Evolutionary conservation across 805 yeast species (phyloP).

Genomic region (Candida parachauliodes): DNA sequence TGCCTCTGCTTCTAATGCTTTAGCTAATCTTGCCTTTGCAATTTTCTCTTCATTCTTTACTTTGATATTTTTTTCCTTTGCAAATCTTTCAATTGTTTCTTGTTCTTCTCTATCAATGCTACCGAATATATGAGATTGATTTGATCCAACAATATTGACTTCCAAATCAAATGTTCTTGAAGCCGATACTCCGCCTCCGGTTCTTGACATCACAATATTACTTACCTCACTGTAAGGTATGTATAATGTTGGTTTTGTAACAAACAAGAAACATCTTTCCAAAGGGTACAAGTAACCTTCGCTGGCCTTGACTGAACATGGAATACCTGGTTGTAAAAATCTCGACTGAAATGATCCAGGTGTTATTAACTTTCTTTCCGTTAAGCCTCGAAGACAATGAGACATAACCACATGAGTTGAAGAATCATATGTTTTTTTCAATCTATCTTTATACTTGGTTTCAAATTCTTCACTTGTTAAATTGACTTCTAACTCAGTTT

Average conservation of each 20-base stretch:
- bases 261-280: slow-evolving; percentile 84
- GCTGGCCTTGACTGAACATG: slow-evolving; percentile 90
- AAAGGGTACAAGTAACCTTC: slow-evolving; percentile 94
- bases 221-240: slow-evolving; percentile 83
- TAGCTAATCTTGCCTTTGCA: slow-evolving; percentile 75
- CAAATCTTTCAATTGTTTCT: slow-evolving; percentile 66
- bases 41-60: slow-evolving; percentile 88
- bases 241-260: slow-evolving; percentile 90
- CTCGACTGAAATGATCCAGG: slow-evolving; percentile 81
- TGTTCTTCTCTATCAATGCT: slow-evolving; percentile 90
- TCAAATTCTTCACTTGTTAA: slow-evolving; percentile 79
- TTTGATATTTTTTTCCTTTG: slow-evolving; percentile 70
- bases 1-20: slow-evolving; percentile 62
- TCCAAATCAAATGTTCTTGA: slow-evolving; percentile 93
- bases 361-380: slow-evolving; percentile 78
- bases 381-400: slow-evolving; percentile 84
- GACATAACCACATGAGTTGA: slow-evolving; percentile 83
- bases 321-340: slow-evolving; percentile 77
- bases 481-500: slow-evolving; percentile 84
- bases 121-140: slow-evolving; percentile 75
- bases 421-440: slow-evolving; percentile 75
- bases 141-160: slow-evolving; percentile 60
- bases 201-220: slow-evolving; percentile 78
- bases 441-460: slow-evolving; percentile 66
- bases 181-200: slow-evolving; percentile 67